Evolutionary conservation across 2,329 filamentous ascomycete genomes (phyloP), one percentile per base, ranked within the genome.

Genomic region (Aspergillus phoenicis): DNA sequence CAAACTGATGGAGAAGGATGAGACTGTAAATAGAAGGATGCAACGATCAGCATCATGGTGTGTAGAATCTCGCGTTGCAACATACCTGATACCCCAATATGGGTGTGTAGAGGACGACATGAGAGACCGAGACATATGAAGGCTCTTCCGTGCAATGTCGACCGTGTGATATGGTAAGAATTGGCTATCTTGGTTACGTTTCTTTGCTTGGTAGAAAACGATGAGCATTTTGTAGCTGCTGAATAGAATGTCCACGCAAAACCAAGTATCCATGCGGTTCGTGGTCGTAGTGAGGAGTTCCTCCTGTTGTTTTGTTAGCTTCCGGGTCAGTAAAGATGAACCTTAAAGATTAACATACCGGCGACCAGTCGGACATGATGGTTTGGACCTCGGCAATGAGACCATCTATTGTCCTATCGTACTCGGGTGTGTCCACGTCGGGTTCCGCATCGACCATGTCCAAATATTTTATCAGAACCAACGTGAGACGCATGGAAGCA

Each of bases 151-250:
- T 1, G 61, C 48, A 38, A 66, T 58, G 15, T 61, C 56, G 6
- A 66, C 60, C 2, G 62, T 60, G 11, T 61, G 52, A 5, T n/a
- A 36, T 26, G 64, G 61, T 5, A 65, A 38, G 7, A 22, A 22
- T 5, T 54, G 33, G 24, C 59, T 49, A 22, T 39, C 30, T 10
- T 52, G 62, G 30, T 63, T 53, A 39, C 53, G 61, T 20, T 48
- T 63, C 28, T 66, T 66, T 2, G 62, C 63, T 41, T 64, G 64
- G 24, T 65, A 53, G 28, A 68, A 57, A 3, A 68, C 43, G n/a
- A 68, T 66, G 11, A 68, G 63, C 49, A 65, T 62, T n/a, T 65
- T 65, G 47, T 66, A 66, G 51, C 57, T 61, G 55, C 59, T 65
- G 15, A 66, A 61, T 1, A 68, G 24, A 5, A 68, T 61, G 15